Conservation (phyloP, 176 grass and related monocot genomes). For the Musa itinerans region DNA sequence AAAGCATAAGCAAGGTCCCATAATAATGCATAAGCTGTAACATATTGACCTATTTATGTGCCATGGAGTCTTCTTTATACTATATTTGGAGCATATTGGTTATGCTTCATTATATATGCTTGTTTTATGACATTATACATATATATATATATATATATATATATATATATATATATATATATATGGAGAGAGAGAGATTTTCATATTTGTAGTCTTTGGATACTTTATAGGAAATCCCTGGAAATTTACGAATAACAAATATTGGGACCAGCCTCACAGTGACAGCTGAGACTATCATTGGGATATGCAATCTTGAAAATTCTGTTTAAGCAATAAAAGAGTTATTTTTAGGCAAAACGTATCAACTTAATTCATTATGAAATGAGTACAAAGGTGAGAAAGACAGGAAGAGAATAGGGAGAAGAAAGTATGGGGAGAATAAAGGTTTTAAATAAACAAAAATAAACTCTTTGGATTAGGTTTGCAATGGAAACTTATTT, state of each 20-base stretch:
- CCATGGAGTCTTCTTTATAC: neutral
- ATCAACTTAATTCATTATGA: no score
- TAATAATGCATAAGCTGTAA: neutral
- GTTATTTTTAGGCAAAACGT: neutral
- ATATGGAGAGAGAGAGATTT: no score
- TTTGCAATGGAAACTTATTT: neutral
- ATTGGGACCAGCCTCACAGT: neutral
- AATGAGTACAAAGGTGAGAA: no score
- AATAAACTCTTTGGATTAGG: no score
- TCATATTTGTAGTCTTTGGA: no score
- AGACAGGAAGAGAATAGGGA: no score
- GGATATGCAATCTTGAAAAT: neutral
- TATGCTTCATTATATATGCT: neutral
- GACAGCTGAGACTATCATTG: neutral
- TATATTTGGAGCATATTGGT: neutral
- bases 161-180: no score
- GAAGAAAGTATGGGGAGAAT: neutral
- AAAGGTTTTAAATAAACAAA: neutral
- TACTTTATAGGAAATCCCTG: neutral
- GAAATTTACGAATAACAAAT: neutral
- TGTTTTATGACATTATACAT: neutral
- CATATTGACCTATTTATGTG: neutral
- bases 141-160: no score
- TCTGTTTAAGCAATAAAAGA: neutral
- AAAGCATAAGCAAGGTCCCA: neutral